A percentile compares a stretch with the other conserved stretches of the same genome.
These are phyloP conservation scores for Cyberlindnera maritima DNA, from an alignment of 805 yeast species.

Conservation along the genomic window DNA sequence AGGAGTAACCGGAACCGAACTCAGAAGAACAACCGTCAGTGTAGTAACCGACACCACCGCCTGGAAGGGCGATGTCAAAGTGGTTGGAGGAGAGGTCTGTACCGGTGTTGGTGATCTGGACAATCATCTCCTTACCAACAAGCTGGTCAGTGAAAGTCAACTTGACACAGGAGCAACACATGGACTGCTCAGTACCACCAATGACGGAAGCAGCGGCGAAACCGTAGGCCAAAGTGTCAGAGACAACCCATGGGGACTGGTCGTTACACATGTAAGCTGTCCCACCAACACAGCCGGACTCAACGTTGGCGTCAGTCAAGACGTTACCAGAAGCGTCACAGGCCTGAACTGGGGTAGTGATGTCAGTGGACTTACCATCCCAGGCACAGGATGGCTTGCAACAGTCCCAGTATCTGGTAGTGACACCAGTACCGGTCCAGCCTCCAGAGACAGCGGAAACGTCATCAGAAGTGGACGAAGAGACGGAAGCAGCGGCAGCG, in stretches of 20 bases:
- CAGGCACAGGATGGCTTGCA: constrained; percentile 16
- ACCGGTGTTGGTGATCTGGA: constrained; percentile 18
- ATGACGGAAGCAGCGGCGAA: constrained; percentile 16
- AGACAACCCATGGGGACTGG: constrained; percentile 14
- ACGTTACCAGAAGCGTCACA: constrained; percentile 16
- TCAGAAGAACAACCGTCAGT: constrained; percentile 13
- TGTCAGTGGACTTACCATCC: constrained; percentile 12
- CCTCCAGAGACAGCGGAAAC: constrained; percentile 5
- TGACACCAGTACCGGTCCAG: constrained; percentile 14
- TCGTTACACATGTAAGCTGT: constrained; percentile 16
- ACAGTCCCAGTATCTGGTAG: constrained; percentile 17
- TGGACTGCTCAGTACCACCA: constrained; percentile 13
- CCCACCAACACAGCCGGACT: constrained; percentile 16
- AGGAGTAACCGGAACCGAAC: constrained; percentile 12
- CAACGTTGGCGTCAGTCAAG: constrained; percentile 9
- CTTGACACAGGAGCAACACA: constrained; percentile 17
- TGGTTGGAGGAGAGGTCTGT: constrained; percentile 12
- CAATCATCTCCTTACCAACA: constrained; percentile 12
- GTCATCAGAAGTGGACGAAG: not conserved
- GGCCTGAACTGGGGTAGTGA: constrained; percentile 9
- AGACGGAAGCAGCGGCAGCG: constrained; percentile 3
- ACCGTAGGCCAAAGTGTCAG: constrained; percentile 15
- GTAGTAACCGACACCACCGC: constrained; percentile 14
- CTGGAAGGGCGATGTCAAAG: constrained; percentile 18
- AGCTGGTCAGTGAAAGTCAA: constrained; percentile 12